phyloP scores from a whole-genome alignment of 2,329 filamentous ascomycete species.

The Knoxdaviesia capensis region DNA sequence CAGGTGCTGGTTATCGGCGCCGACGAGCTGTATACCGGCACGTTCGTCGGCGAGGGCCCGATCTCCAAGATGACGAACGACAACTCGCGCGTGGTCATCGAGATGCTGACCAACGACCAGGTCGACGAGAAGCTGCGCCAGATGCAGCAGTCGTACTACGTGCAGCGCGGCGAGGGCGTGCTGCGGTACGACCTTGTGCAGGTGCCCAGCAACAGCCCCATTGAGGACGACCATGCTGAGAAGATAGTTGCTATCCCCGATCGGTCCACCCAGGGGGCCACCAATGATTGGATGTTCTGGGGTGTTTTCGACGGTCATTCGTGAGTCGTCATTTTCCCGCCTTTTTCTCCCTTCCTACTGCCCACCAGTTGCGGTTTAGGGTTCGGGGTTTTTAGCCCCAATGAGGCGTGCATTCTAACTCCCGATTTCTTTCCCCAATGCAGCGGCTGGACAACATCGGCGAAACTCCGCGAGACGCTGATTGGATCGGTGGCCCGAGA shows the following conservation, averaged over 20 bases:
- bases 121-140: slow-evolving; percentile 74
- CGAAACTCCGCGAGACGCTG: slow-evolving; percentile 78
- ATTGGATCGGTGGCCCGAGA: slow-evolving; percentile 88
- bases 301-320: slow-evolving; percentile 95
- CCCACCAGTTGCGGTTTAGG: neutral
- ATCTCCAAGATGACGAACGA: slow-evolving; percentile 77
- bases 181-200: slow-evolving; percentile 90
- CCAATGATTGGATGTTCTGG: slow-evolving; percentile 99
- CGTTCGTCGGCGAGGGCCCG: slow-evolving; percentile 66
- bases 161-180: slow-evolving; percentile 77
- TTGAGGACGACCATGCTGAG: slow-evolving; percentile 95
- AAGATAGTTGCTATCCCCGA: slow-evolving; percentile 85
- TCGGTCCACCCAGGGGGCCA: slow-evolving; percentile 26
- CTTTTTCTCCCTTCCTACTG: neutral
- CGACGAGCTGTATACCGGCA: slow-evolving; percentile 75
- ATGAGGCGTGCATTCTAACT: slow-evolving; percentile 1
- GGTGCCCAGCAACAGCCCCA: slow-evolving; percentile 88
- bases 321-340: slow-evolving; percentile 26
- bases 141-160: slow-evolving; percentile 79
- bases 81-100: slow-evolving; percentile 66
- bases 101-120: slow-evolving; percentile 94
- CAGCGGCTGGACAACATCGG: slow-evolving; percentile 94
- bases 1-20: slow-evolving; percentile 75
- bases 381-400: neutral
- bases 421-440: slow-evolving; percentile 3